Evolutionary conservation across 768 basidiomycete species (phyloP).

Genomic region (Phlebiopsis flavidoalba): DNA sequence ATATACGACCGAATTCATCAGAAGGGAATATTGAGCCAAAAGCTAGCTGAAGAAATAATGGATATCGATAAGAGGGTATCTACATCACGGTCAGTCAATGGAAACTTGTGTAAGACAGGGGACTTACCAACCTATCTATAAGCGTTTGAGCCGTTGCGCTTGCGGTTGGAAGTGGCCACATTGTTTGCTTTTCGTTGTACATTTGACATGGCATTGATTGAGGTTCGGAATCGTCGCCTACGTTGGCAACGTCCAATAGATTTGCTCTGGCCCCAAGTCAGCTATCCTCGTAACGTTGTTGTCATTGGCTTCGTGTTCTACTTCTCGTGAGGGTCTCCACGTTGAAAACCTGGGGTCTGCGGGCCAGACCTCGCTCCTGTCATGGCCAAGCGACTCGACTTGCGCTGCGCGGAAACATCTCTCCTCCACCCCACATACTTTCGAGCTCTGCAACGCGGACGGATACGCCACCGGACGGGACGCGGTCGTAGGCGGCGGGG

Average conservation of each 20-base stretch:
- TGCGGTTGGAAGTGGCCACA: neutral
- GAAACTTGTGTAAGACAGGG: neutral
- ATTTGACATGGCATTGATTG: constrained; percentile 6
- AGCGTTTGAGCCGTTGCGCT: neutral
- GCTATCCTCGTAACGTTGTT: constrained; percentile 6
- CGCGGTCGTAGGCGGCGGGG: neutral
- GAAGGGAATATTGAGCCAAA: neutral
- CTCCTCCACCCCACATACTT: neutral
- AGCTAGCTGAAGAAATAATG: neutral
- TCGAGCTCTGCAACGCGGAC: neutral
- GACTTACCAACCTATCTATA: neutral
- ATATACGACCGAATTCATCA: too few species aligned
- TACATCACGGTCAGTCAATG: neutral
- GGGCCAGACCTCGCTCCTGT: neutral
- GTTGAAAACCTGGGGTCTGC: constrained; percentile 3
- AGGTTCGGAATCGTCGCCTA: neutral
- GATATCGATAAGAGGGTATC: neutral
- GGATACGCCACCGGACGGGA: neutral
- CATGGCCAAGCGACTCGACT: neutral
- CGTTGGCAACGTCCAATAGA: neutral
- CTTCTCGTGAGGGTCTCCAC: neutral
- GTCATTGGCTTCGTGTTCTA: neutral
- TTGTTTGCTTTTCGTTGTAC: neutral
- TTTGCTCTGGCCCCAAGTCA: constrained; percentile 7
- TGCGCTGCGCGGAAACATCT: neutral